Base-by-base conservation (phyloP, 228 moss, liverwort and hornwort species). In the Sphagnum magellanicum region DNA sequence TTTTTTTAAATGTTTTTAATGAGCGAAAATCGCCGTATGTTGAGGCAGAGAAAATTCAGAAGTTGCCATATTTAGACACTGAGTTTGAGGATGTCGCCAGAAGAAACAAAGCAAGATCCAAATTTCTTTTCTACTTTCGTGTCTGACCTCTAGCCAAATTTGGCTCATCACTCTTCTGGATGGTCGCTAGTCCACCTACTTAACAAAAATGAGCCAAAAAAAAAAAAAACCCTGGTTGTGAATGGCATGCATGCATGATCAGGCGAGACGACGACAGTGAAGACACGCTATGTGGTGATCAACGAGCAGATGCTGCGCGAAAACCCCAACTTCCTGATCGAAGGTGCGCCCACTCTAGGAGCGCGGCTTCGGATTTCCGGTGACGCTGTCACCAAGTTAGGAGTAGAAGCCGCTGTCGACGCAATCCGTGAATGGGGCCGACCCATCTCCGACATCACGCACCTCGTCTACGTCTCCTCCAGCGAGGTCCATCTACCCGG, bases 201-300 rank as follows among this genome's bases (percentile, higher is more conserved):
- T 32, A 32, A 32, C 32, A 3, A 32, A 32, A 32, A 32, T 32
- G 32, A 32, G n/a, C n/a, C n/a, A n/a, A 32, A 32, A 32, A 2
- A 32, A 32, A 32, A 32, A 32, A 32, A 32, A 2, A 32, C 32
- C 32, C 3, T 2, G 32, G 1, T 32, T 32, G 32, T 32, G 32
- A 32, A 32, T 32, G 32, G 48, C 13, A 6, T 12, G 48, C 11
- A 66, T 48, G 49, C 13, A 8, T 15, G 68, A 61, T 0, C 75
- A 96, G 97, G 93, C 67, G 88, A 81, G 60, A 93, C 88, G 12
- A 98, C 97, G 6, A 98, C 97, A 5, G 97, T 98, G 55, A 93
- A 92, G 79, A 98, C 97, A 9, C 78, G 97, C 5, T 98, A 98
- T 83, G 65, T 84, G 11, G 97, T 98, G 52, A 60, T 98, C 59